Percentiles rank a stretch among this genome's conserved stretches.
phyloP scores from a whole-genome alignment of 108 stramenopile genomes.

The Parmales sp. region DNA sequence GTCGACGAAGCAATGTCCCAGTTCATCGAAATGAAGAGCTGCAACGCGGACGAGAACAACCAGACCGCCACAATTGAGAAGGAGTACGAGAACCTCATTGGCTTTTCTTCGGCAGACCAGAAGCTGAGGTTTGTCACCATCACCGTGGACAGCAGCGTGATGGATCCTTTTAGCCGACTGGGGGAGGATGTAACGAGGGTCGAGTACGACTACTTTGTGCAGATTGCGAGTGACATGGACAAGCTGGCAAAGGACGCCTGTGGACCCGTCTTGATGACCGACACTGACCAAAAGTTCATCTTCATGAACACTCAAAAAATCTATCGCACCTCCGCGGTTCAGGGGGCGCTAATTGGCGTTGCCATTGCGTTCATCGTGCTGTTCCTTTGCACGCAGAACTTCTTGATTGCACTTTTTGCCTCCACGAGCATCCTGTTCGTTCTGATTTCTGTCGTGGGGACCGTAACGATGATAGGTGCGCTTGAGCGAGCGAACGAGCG shows the following conservation, averaged over 20 bases:
- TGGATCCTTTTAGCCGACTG: constrained; percentile 26
- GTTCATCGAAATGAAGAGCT: constrained; percentile 27
- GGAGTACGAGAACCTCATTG: constrained; percentile 13
- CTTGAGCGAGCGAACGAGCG: no score
- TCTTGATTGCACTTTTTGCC: constrained; percentile 38
- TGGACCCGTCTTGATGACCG: constrained; percentile 29
- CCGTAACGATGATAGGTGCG: constrained; percentile 36
- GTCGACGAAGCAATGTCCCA: constrained; percentile 12
- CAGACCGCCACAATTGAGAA: constrained; percentile 17
- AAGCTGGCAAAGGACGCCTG: constrained; percentile 21
- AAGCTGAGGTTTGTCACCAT: constrained; percentile 28
- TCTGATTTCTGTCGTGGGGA: constrained; percentile 34
- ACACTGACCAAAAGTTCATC: constrained; percentile 41
- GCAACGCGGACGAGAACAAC: constrained; percentile 26
- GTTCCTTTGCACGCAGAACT: constrained; percentile 28
- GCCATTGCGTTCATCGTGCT: constrained; percentile 41
- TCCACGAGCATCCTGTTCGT: constrained; percentile 38
- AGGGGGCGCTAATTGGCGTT: constrained; percentile 34
- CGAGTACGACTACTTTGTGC: constrained; percentile 34
- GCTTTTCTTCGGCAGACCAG: not conserved
- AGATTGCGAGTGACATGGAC: constrained; percentile 20
- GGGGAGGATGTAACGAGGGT: constrained; percentile 24
- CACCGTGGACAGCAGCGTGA: constrained; percentile 23
- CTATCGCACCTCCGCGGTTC: constrained; percentile 33
- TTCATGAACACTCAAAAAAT: constrained; percentile 49